Base-by-base conservation (phyloP, 192 early-diverging fungal species). In the Allomyces macrogynus region DNA sequence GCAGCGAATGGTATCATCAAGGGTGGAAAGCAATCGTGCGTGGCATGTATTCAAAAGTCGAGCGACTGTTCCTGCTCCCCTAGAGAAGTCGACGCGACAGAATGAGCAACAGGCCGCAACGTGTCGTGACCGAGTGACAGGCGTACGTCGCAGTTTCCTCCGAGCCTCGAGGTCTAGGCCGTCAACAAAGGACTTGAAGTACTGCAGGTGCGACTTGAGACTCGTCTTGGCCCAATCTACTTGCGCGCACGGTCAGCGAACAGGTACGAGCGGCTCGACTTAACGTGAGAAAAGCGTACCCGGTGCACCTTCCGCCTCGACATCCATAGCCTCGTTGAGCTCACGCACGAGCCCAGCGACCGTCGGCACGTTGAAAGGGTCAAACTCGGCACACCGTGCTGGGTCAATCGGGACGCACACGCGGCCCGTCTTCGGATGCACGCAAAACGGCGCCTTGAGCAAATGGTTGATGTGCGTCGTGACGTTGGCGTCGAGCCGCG, bases 401-500 rank as follows among this genome's bases (percentile, higher is more conserved):
- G 82, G 78, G 27, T 77, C 74, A 66, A 98, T 96, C 2, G 95
- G 95, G 20, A 95, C 88, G 76, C 93, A 96, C 14, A 98, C 90
- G 25, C 86, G 78, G 25, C 84, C 88, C 11, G 93, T 94, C 72
- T 88, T 90, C 23, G 95, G 95, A 68, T 98, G 95, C 23, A 95
- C 86, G 75, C 92, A 98, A 72, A 98, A 96, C 9, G 95, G 95
- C 69, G 86, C 85, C 72, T 98, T 98, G 25, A 98, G 81, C 79
- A 98, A 89, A 77, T 98, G 95, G 72, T 87, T 89, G 10, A 94
- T 81, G 42, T 87, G 83, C 18, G 83, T 88, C 1, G 90, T 84
- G 24, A 98, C 95, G 63, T 95, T 91, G 27, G 86, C 84, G 74
- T 98, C 93, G 43, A 98, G 79, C 27, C 95, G 84, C 23, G 95